Evolutionary conservation across 257 asterid species (phyloP).

Genomic region (Paraleonurus japonicus): DNA sequence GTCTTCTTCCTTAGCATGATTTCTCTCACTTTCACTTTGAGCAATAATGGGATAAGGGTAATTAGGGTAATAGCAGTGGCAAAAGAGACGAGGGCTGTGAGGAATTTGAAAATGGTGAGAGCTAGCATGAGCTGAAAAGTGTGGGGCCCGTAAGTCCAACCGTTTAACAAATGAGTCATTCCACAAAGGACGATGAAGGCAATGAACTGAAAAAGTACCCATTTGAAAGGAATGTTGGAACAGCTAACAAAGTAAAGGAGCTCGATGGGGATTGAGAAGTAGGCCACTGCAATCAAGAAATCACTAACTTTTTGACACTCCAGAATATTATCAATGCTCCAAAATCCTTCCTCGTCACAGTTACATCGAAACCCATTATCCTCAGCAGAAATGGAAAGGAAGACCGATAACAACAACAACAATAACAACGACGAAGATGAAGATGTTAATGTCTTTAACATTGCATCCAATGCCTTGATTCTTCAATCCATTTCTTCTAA

Average conservation of each 20-base stretch:
- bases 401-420: constrained; percentile 40
- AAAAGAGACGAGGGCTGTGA: constrained; percentile 80
- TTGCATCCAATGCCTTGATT: constrained; percentile 46
- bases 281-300: constrained; percentile 85
- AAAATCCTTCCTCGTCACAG: constrained; percentile 82
- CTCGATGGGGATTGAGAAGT: constrained; percentile 94
- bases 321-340: constrained; percentile 63
- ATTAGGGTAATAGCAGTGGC: constrained; percentile 83
- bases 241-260: constrained; percentile 82
- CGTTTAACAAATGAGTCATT: constrained; percentile 86
- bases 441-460: constrained; percentile 51
- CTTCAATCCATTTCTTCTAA: constrained; percentile 35
- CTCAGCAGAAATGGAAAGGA: constrained; percentile 36
- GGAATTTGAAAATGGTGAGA: constrained; percentile 69
- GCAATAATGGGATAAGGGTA: constrained; percentile 71
- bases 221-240: constrained; percentile 75
- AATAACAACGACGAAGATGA: constrained; percentile 29
- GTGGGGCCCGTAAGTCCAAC: constrained; percentile 92
- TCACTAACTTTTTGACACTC: constrained; percentile 80
- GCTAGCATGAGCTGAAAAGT: constrained; percentile 76
- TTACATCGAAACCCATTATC: constrained; percentile 53
- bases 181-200: constrained; percentile 94
- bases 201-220: constrained; percentile 85
- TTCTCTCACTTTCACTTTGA: constrained; percentile 79
- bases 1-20: constrained; percentile 74